Percentiles rank a stretch among this genome's conserved stretches.
phyloP scores from a whole-genome alignment of 2,329 filamentous ascomycete genomes.

The Venturia carpophila region DNA sequence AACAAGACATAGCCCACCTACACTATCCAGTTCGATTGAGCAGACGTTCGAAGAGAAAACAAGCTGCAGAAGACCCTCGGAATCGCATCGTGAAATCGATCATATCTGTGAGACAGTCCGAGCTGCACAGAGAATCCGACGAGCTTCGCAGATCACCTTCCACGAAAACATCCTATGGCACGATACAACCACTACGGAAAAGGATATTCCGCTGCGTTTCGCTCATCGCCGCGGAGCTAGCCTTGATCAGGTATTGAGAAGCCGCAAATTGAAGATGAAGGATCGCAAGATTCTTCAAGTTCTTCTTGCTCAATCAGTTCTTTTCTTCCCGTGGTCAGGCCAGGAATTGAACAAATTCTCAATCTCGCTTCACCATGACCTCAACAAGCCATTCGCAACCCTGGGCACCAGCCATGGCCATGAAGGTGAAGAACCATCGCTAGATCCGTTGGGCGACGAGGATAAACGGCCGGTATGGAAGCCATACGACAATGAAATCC shows the following conservation, averaged over 20 bases:
- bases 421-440: not conserved
- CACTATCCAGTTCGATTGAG: not conserved
- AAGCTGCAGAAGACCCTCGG: not conserved
- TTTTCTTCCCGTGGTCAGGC: not conserved
- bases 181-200: not conserved
- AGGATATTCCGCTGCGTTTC: not conserved
- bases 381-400: constrained; percentile 13
- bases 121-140: not conserved
- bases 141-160: constrained; percentile 6
- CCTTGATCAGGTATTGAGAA: constrained; percentile 9
- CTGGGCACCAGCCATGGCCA: not conserved
- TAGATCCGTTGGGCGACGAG: not conserved
- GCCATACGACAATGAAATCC: constrained; percentile 8
- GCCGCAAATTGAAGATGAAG: constrained; percentile 2
- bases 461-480: not conserved
- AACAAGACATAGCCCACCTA: not conserved
- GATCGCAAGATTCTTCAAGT: constrained; percentile 17
- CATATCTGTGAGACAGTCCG: not conserved
- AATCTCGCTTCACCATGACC: constrained; percentile 8
- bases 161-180: constrained; percentile 4
- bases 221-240: constrained; percentile 2
- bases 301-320: constrained; percentile 16
- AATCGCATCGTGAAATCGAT: constrained; percentile 1
- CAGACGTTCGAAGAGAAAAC: not conserved
- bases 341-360: constrained; percentile 4